Percentiles rank a stretch among this genome's conserved stretches.
Evolutionary conservation across 148 eudicot species (phyloP).

Genomic region (Bassia scoparia): DNA sequence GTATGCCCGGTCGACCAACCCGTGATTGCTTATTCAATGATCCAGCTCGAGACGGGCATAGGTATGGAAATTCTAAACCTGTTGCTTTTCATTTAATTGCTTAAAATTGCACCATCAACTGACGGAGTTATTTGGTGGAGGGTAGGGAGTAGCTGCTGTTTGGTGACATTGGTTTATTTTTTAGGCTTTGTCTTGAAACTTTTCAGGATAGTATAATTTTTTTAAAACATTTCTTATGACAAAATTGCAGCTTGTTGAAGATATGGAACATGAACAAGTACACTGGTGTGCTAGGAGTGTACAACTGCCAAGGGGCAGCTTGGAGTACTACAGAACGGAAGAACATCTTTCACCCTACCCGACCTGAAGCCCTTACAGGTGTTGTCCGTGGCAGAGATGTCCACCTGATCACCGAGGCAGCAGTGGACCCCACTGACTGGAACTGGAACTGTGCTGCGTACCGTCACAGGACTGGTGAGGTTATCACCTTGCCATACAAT

Average conservation of each 20-base stretch:
- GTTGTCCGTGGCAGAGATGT: conserved; percentile 53
- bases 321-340: conserved; percentile 69
- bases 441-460: conserved; percentile 53
- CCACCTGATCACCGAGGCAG: conserved; percentile 63
- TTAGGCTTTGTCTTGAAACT: background rate
- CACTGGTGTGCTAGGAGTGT: conserved; percentile 87
- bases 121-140: background rate
- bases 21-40: conserved; percentile 78
- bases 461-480: conserved; percentile 42
- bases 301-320: conserved; percentile 99
- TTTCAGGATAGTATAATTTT: background rate
- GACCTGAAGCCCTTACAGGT: conserved; percentile 48
- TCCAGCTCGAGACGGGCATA: conserved; percentile 74
- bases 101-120: background rate
- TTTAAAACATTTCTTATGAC: background rate
- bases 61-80: conserved; percentile 31
- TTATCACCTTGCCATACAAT: conserved; percentile 48
- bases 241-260: conserved; percentile 66
- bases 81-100: too few species aligned
- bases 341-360: conserved; percentile 66
- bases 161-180: background rate
- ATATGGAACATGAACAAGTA: conserved; percentile 98
- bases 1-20: conserved; percentile 78
- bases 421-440: conserved; percentile 54
- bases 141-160: background rate